Evolutionary conservation across 305 asterid genomes (phyloP).

Genomic region (Fraxinus ornus): DNA sequence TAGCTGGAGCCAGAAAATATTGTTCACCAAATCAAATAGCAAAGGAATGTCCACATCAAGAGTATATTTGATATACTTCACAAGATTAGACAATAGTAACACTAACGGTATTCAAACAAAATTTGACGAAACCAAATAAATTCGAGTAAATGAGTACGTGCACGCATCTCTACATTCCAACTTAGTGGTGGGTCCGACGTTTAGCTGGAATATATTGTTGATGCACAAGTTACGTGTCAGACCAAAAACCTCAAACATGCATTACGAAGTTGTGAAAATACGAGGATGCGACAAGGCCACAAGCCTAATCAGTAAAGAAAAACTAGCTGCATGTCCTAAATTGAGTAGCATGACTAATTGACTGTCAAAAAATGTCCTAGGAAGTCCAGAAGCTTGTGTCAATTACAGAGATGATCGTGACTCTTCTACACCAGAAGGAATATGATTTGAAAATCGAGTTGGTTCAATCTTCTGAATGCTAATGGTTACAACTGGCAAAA

Average conservation of each 20-base stretch:
- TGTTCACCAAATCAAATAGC: neutral
- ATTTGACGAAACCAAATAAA: neutral
- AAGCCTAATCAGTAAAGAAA: neutral
- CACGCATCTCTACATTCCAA: neutral
- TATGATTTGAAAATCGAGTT: conserved; percentile 1
- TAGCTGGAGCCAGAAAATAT: neutral
- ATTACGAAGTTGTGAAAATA: neutral
- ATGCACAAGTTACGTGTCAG: neutral
- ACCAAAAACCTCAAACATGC: neutral
- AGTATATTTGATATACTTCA: neutral
- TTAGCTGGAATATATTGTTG: neutral
- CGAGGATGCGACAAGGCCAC: neutral
- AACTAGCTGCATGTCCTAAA: neutral
- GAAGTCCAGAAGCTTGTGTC: conserved; percentile 7
- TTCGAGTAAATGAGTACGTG: neutral
- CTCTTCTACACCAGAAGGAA: conserved; percentile 8
- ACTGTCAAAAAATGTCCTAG: neutral
- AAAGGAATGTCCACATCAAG: neutral
- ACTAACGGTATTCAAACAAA: neutral
- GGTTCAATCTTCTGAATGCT: neutral
- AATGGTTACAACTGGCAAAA: neutral
- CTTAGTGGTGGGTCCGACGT: neutral
- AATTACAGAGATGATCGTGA: neutral
- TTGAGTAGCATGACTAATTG: neutral
- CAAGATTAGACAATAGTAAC: neutral